Evolutionary conservation across 179 eudicot genomes (phyloP).

Genomic region (Actinidia polygama): DNA sequence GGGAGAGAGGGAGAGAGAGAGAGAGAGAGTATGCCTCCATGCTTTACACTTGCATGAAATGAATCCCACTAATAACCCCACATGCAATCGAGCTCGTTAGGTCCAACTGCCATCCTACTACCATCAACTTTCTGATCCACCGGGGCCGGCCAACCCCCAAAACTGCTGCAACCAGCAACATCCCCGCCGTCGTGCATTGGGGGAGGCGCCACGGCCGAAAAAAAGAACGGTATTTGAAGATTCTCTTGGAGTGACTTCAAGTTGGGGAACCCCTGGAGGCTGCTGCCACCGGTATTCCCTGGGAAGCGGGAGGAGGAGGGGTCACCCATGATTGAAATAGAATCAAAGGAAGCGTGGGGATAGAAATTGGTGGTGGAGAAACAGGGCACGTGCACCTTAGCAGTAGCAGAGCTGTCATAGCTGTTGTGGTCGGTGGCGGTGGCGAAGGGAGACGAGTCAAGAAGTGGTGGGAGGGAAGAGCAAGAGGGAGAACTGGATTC

Average conservation of each 20-base stretch:
- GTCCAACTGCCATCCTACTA: conserved; percentile 21
- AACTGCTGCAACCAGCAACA: conserved; percentile 24
- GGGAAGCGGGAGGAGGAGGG: conserved; percentile 19
- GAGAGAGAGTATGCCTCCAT: too few species aligned
- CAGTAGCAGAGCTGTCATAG: conserved; percentile 34
- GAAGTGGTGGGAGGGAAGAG: conserved; percentile 71
- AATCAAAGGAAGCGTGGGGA: conserved; percentile 23
- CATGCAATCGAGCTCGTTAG: conserved; percentile 82
- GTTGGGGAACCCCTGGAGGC: conserved; percentile 58
- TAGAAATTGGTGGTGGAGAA: conserved; percentile 82
- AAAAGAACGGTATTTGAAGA: conserved; percentile 53
- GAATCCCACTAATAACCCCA: conserved; percentile 74
- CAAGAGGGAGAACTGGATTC: conserved; percentile 65
- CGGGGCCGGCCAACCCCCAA: conserved; percentile 39
- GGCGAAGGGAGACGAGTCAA: conserved; percentile 57
- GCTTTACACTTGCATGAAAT: too few species aligned
- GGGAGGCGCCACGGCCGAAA: conserved; percentile 30
- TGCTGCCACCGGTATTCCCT: conserved; percentile 7
- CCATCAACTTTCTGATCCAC: conserved; percentile 37
- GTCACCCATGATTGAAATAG: not conserved
- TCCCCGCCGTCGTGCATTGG: conserved; percentile 27
- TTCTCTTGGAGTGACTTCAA: conserved; percentile 81
- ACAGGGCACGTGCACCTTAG: conserved; percentile 99
- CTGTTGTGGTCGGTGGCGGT: conserved; percentile 34
- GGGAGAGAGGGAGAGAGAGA: too few species aligned